These are phyloP conservation scores for Saccharomyces hybrid DNA, from an alignment of 1,139 yeast species.

Conservation along the genomic window DNA sequence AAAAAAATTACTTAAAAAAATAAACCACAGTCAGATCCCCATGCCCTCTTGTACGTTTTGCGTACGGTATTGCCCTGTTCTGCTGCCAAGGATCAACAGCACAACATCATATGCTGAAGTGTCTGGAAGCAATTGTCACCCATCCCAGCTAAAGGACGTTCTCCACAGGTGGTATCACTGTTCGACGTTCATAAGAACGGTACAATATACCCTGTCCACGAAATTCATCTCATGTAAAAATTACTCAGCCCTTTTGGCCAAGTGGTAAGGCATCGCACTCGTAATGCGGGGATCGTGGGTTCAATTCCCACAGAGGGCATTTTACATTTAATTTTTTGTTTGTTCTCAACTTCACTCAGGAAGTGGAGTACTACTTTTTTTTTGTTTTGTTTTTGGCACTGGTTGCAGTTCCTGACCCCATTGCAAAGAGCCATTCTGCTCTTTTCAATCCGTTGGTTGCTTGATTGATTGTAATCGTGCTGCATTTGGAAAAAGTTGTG, in stretches of 20 bases:
- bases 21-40: too few relatives aligned
- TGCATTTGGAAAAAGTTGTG: not conserved
- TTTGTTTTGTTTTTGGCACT: too few relatives aligned
- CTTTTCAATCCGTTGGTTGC: not conserved
- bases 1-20: not conserved
- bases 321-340: conserved; percentile 8
- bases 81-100: too few relatives aligned
- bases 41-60: too few relatives aligned
- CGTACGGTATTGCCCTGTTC: too few relatives aligned
- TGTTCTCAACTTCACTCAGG: too few relatives aligned
- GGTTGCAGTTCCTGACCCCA: too few relatives aligned
- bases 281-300: conserved; percentile 59
- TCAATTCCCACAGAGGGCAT: conserved; percentile 54
- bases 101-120: too few relatives aligned
- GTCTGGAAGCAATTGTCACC: too few relatives aligned
- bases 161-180: not conserved
- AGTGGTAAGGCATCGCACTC: conserved; percentile 63
- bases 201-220: not conserved
- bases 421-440: not conserved
- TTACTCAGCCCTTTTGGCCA: conserved; percentile 45
- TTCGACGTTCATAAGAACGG: not conserved
- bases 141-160: too few relatives aligned
- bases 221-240: not conserved
- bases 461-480: too few relatives aligned
- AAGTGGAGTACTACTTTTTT: too few relatives aligned